Base-by-base conservation (phyloP, 352 stramenopile species). In the Phytophthora macrochlamydospora region DNA sequence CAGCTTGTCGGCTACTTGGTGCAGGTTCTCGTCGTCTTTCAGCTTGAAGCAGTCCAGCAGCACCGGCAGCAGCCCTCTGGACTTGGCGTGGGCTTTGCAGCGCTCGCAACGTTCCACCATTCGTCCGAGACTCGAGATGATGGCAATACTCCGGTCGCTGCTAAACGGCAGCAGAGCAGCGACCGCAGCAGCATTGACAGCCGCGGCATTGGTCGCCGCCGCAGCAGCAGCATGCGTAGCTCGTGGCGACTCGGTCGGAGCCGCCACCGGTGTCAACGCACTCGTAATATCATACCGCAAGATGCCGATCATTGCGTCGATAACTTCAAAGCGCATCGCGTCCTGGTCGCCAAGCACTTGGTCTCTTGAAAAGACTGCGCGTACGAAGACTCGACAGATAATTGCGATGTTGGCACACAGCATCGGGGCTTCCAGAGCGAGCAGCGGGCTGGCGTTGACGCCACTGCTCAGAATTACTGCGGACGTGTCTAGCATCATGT, bases 1-100 rank as follows among this genome's bases (percentile, higher is more conserved):
- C 8, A 92, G 50, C 32, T 89, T 92, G 44, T 92, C 83, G 1
- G 69, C 68, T 0, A 81, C 74, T 69, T 92, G 83, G 44, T 85
- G 64, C 4, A 90, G 67, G 2, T 62, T 45, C 3, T 56, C n/a
- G 4, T 75, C 60, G 0, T 69, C 38, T 4, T 70, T 57, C 7
- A 90, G 42, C 5, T 72, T 76, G 51, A 82, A 80, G 13, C 64
- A 82, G 35, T 87, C 72, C 1, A 92, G 11, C 3, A 87, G 51
- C 2, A 85, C 30, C 0, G 69, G 59, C 1, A 90, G 38, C 2
- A 87, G 12, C 0, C 75, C 78, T 4, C 72, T 65, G 24, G 46
- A 8, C 28, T 85, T 86, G 4, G 70, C 66, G 11, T 78, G 59
- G 1, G 37, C 50, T 62, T 87, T 89, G 42, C 68, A 87, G 4